phyloP scores from a whole-genome alignment of 1,139 yeast genomes.

The Casaregolazyma lundiana region DNA sequence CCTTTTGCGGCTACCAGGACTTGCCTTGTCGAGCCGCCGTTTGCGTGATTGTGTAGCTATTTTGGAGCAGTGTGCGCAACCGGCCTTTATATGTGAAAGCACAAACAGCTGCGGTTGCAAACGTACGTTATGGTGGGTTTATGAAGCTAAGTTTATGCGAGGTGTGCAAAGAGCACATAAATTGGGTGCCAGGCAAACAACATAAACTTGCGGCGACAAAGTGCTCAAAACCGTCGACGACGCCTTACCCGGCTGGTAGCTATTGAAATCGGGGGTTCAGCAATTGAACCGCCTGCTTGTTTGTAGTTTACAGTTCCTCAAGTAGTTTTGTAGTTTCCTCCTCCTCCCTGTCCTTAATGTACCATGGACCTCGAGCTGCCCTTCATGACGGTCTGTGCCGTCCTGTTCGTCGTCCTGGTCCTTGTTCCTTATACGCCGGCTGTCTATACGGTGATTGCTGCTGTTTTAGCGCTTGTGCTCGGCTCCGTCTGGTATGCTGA shows the following conservation, averaged over 20 bases:
- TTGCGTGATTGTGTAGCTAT: conserved; percentile 3
- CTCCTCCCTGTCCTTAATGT: too few species aligned
- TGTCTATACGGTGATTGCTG: background rate
- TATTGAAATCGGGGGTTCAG: too few species aligned
- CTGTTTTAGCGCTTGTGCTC: background rate
- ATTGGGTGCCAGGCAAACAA: too few species aligned
- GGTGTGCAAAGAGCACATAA: too few species aligned
- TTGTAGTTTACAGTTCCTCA: too few species aligned
- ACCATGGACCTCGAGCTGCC: background rate
- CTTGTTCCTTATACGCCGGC: background rate
- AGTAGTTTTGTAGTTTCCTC: too few species aligned
- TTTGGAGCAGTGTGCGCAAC: conserved; percentile 3
- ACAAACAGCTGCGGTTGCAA: background rate
- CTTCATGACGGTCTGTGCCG: background rate
- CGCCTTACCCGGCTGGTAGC: too few species aligned
- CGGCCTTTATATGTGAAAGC: background rate
- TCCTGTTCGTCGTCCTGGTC: background rate
- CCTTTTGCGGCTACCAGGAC: background rate
- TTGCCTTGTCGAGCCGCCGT: conserved; percentile 3
- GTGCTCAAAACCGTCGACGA: too few species aligned
- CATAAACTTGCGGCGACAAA: too few species aligned
- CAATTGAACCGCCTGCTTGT: too few species aligned
- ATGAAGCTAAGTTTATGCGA: too few species aligned
- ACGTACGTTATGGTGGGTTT: too few species aligned
- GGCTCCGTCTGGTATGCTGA: background rate